Base-by-base conservation (phyloP, 192 early-diverging fungal genomes). In the Rhizoclosmatium globosum region DNA sequence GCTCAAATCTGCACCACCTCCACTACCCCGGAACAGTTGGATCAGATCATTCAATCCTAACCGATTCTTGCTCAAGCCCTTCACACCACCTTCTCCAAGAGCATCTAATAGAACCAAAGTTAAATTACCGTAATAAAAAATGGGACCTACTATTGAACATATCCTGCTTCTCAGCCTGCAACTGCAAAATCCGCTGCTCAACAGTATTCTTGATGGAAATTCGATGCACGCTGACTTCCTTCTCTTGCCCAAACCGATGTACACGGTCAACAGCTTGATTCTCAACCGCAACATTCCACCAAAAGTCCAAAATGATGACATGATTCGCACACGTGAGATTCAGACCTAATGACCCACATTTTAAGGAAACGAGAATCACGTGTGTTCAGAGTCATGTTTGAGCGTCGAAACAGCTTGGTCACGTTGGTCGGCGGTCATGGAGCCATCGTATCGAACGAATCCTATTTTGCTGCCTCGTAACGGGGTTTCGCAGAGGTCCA, bases 231-330 rank as follows among this genome's bases (percentile, higher is more conserved):
- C 64, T 74, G 1, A 94, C 93, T 17, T 79, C 41, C 59, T 87
- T 73, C 71, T 3, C 73, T 56, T 81, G 79, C 11, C 64, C 64
- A 46, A 81, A 76, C 13, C 74, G 60, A 58, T 72, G 70, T 57
- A 72, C 70, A 11, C 93, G 85, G 66, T 94, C 93, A 65, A 94
- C 90, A 0, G 89, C 89, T 82, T 93, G 83, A 60, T 84, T 82
- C 59, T 84, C 92, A 11, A 93, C 80, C 2, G 90, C 88, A 41
- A 92, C 90, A 69, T 94, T 94, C 92, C 92, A 93, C 83, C 83
- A 86, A 23, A 70, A 60, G 66, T 87, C 85, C 48, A 87, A 44
- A 57, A 87, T 48, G 0, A 87, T 82, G 17, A 87, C 87, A 47
- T 59, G 79, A 47, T 82, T 80, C 6, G 83, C 80, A 50, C 79